Percentiles rank a stretch among this genome's conserved stretches.
Evolutionary conservation across 2,329 filamentous ascomycete species (phyloP).

Genomic region (Hypoxylon sp.): DNA sequence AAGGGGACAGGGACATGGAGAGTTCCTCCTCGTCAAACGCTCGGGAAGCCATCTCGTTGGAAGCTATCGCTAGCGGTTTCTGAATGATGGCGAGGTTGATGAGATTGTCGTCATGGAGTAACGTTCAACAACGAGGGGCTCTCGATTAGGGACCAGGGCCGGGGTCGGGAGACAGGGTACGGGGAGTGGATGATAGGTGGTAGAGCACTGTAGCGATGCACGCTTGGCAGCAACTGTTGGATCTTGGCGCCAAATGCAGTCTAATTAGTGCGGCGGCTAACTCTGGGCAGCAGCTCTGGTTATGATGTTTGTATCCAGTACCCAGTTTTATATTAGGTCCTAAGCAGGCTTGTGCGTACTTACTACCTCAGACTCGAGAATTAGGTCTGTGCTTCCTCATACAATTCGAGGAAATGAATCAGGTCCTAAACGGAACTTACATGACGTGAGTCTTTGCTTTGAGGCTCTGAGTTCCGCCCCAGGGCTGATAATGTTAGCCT

Average conservation of each 20-base stretch:
- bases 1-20: constrained; percentile 80
- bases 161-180: constrained; percentile 37
- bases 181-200: constrained; percentile 28
- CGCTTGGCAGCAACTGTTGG: constrained; percentile 36
- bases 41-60: constrained; percentile 64
- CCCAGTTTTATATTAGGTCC: neutral
- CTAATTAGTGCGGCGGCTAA: constrained; percentile 24
- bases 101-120: constrained; percentile 48
- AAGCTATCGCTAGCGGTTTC: constrained; percentile 30
- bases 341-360: constrained; percentile 4
- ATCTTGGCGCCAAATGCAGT: constrained; percentile 34
- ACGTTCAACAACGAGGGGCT: constrained; percentile 45
- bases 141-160: constrained; percentile 31
- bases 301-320: constrained; percentile 10
- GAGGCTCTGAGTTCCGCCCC: constrained; percentile 6
- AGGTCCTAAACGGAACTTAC: constrained; percentile 28
- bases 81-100: constrained; percentile 43
- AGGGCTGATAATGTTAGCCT: constrained; percentile 14
- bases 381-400: constrained; percentile 5
- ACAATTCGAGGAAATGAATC: constrained; percentile 20
- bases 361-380: constrained; percentile 13
- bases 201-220: constrained; percentile 31
- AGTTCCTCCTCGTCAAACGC: constrained; percentile 86
- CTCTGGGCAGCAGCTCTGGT: neutral
- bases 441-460: constrained; percentile 23